These are phyloP conservation scores for Carex myosuroides DNA, from an alignment of 176 grass and related monocot genomes.

Conservation along the genomic window DNA sequence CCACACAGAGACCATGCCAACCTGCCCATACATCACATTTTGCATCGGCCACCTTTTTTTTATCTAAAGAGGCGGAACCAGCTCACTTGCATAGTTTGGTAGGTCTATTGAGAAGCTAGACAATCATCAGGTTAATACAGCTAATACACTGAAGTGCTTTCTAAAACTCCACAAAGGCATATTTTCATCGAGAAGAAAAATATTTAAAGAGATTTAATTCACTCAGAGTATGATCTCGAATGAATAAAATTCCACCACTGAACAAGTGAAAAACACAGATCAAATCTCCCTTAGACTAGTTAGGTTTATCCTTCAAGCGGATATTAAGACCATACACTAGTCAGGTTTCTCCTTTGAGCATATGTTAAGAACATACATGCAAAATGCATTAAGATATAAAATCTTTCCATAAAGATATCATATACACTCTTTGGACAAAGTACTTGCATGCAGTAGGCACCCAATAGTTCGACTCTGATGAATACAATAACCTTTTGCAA, in stretches of 20 bases:
- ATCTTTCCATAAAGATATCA: not conserved
- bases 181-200: not conserved
- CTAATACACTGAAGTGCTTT: not conserved
- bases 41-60: not conserved
- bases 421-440: not conserved
- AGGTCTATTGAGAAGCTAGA: not conserved
- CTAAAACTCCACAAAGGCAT: not conserved
- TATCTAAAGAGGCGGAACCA: not conserved
- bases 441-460: not conserved
- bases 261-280: not conserved
- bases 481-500: not conserved
- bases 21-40: not conserved
- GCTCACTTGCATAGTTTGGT: not conserved
- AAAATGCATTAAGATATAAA: not conserved
- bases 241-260: not conserved
- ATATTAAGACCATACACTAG: not conserved
- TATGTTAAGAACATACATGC: not conserved
- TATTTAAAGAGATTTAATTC: not conserved
- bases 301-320: not conserved
- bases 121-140: not conserved
- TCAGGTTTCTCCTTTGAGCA: not conserved
- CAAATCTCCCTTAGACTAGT: not conserved
- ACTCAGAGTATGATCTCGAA: not conserved
- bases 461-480: conserved; percentile 6
- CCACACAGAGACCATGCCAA: not conserved